phyloP scores from a whole-genome alignment of 129 eudicot genomes.

The Tanacetum coccineum region DNA sequence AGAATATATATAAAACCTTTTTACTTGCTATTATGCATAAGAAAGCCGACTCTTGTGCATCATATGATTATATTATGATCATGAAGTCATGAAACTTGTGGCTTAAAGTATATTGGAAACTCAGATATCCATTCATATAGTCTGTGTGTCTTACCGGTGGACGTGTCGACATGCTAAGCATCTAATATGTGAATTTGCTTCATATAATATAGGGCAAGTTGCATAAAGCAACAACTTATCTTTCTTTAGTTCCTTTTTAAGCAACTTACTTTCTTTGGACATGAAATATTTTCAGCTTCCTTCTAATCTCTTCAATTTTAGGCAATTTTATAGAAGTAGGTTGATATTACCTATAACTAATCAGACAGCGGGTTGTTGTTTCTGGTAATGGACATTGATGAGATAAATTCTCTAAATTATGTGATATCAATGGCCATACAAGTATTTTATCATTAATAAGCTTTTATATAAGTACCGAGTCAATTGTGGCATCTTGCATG shows the following conservation, averaged over 20 bases:
- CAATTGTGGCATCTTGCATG: too few species aligned
- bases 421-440: too few species aligned
- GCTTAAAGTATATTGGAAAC: neutral
- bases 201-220: neutral
- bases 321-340: too few species aligned
- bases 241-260: neutral
- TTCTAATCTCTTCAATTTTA: too few species aligned
- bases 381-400: too few species aligned
- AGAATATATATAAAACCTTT: constrained; percentile 1
- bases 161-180: neutral
- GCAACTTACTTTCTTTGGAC: too few species aligned
- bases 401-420: too few species aligned
- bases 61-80: neutral
- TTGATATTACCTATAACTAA: too few species aligned
- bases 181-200: neutral
- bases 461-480: too few species aligned
- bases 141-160: neutral
- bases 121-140: neutral
- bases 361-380: too few species aligned
- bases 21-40: constrained; percentile 6
- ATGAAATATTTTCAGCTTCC: too few species aligned
- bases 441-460: too few species aligned
- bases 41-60: neutral
- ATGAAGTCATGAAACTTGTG: neutral
- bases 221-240: neutral